phyloP scores from a whole-genome alignment of 352 stramenopile species.

The Bremia lactucae region DNA sequence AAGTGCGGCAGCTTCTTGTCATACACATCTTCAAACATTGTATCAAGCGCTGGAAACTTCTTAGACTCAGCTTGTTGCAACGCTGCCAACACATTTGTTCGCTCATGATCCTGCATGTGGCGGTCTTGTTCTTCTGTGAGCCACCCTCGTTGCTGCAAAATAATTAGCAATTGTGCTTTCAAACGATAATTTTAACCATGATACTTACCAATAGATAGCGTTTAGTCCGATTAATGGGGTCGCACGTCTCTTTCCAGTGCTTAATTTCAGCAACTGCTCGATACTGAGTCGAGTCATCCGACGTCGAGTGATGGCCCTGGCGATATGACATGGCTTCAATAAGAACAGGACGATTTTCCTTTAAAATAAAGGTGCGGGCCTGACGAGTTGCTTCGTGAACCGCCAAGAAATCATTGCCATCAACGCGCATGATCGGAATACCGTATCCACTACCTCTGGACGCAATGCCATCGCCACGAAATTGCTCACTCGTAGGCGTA shows the following conservation, averaged over 20 bases:
- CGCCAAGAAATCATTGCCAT: conserved; percentile 97
- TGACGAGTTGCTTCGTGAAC: conserved; percentile 88
- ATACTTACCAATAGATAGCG: conserved; percentile 79
- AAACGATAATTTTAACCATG: not conserved
- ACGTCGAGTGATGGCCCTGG: conserved; percentile 96
- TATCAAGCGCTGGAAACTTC: conserved; percentile 67
- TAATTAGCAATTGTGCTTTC: not conserved
- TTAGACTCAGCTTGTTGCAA: conserved; percentile 88
- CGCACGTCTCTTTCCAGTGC: conserved; percentile 79
- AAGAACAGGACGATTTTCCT: conserved; percentile 87
- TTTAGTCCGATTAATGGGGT: conserved; percentile 88
- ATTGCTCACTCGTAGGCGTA: conserved; percentile 93
- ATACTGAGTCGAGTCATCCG: conserved; percentile 96
- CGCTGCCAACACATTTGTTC: conserved; percentile 75
- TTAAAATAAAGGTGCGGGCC: conserved; percentile 86
- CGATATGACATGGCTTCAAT: conserved; percentile 99
- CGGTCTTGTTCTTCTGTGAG: conserved; percentile 83
- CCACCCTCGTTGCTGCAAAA: conserved; percentile 67
- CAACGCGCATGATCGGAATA: conserved; percentile 94
- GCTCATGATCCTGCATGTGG: conserved; percentile 78
- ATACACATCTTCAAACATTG: conserved; percentile 98
- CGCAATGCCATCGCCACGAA: conserved; percentile 94
- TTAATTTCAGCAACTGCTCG: conserved; percentile 89
- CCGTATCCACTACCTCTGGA: conserved; percentile 91
- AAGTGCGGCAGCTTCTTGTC: conserved; percentile 90